Percentiles rank a stretch among this genome's conserved stretches.
These are phyloP conservation scores for Beta macrorhiza DNA, from an alignment of 179 eudicot species.

Conservation along the genomic window DNA sequence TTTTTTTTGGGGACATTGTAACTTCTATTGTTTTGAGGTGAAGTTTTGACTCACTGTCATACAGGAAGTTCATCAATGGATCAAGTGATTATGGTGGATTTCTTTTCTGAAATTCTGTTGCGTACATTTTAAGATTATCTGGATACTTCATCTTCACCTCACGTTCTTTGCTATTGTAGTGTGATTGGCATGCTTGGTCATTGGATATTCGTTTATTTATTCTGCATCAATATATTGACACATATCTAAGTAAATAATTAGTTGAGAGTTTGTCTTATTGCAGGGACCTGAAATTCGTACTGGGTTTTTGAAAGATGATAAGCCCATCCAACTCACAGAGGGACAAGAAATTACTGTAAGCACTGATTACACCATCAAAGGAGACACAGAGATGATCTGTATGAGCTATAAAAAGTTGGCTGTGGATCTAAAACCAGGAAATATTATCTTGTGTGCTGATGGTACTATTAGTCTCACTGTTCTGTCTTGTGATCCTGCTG, in stretches of 20 bases:
- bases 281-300: constrained; percentile 57
- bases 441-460: constrained; percentile 32
- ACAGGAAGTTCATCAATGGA: no score
- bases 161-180: not conserved
- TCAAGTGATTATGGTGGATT: no score
- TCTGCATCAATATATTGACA: not conserved
- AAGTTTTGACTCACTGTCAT: no score
- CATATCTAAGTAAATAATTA: not conserved
- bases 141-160: not conserved
- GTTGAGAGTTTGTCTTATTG: not conserved
- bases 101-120: no score
- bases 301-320: constrained; percentile 44
- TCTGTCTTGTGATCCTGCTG: constrained; percentile 38
- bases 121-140: not conserved
- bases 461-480: constrained; percentile 51
- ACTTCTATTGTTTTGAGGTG: no score
- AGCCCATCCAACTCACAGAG: constrained; percentile 40
- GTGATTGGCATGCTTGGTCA: not conserved
- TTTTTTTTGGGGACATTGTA: no score
- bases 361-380: constrained; percentile 40
- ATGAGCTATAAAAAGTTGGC: constrained; percentile 49
- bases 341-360: constrained; percentile 38
- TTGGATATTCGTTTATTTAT: not conserved
- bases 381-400: constrained; percentile 38
- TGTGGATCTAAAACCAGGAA: constrained; percentile 38